Evolutionary conservation across 2,329 filamentous ascomycete species (phyloP).

Genomic region (Cercospora janseana): DNA sequence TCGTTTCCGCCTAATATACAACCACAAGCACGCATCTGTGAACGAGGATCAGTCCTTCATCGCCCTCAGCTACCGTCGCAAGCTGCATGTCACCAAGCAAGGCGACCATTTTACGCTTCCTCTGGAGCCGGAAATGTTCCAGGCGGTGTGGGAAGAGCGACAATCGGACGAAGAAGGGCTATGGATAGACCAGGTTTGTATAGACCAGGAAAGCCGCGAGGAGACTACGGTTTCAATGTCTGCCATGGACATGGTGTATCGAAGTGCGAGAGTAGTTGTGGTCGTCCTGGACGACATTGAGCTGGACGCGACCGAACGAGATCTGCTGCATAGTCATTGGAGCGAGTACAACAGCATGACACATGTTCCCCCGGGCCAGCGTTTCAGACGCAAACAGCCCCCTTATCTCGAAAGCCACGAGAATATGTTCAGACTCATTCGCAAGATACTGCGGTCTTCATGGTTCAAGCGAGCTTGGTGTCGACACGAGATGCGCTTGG

Average conservation of each 20-base stretch:
- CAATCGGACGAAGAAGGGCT: constrained; percentile 40
- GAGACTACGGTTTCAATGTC: constrained; percentile 44
- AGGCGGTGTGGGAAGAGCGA: constrained; percentile 43
- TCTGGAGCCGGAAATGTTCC: constrained; percentile 41
- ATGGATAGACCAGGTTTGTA: constrained; percentile 49
- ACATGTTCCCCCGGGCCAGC: constrained; percentile 34
- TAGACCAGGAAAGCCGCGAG: constrained; percentile 42
- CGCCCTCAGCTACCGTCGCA: constrained; percentile 47
- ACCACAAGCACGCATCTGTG: constrained; percentile 35
- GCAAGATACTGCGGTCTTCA: constrained; percentile 42
- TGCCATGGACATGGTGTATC: constrained; percentile 45
- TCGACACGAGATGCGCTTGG: constrained; percentile 45
- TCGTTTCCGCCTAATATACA: constrained; percentile 42
- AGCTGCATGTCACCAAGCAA: constrained; percentile 33
- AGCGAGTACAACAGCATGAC: constrained; percentile 38
- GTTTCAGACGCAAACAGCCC: constrained; percentile 35
- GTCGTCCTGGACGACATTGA: constrained; percentile 46
- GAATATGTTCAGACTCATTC: constrained; percentile 35
- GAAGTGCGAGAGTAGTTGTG: constrained; percentile 43
- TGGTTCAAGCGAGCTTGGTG: constrained; percentile 50
- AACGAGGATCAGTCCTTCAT: constrained; percentile 43
- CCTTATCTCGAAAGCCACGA: constrained; percentile 36
- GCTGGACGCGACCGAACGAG: constrained; percentile 38
- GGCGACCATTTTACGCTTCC: constrained; percentile 42
- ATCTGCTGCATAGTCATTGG: constrained; percentile 41